Evolutionary conservation across 495 filamentous ascomycete species (phyloP).

Genomic region (Podospora tetraspora): DNA sequence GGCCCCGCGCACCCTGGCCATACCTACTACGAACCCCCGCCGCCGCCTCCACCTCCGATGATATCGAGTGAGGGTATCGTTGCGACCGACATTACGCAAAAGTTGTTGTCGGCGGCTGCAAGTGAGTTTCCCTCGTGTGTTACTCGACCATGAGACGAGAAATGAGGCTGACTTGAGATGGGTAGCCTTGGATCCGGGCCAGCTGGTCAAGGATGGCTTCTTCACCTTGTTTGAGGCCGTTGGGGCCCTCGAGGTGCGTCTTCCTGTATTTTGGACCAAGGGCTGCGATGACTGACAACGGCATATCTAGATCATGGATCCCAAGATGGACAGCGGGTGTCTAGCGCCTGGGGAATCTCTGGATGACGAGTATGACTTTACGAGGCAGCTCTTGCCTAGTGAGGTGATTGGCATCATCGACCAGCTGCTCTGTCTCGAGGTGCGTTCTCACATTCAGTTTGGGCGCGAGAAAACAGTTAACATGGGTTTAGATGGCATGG

Average conservation of each 20-base stretch:
- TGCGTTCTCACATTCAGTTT: constrained; percentile 31
- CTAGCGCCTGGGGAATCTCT: constrained; percentile 69
- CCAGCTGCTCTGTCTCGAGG: constrained; percentile 84
- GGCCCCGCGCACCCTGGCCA: constrained; percentile 2
- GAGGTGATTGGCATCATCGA: constrained; percentile 93
- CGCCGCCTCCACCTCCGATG: constrained; percentile 29
- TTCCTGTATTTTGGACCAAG: neutral
- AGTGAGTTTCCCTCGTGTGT: constrained; percentile 43
- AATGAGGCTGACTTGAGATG: constrained; percentile 15
- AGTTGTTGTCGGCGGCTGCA: constrained; percentile 64
- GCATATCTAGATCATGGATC: constrained; percentile 79
- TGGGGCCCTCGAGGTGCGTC: constrained; percentile 81
- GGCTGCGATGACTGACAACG: neutral
- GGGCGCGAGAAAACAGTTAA: neutral
- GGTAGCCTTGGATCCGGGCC: constrained; percentile 67
- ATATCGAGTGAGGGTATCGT: constrained; percentile 46
- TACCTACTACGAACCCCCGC: constrained; percentile 16
- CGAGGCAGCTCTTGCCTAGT: constrained; percentile 60
- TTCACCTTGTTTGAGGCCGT: constrained; percentile 95
- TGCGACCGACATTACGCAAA: constrained; percentile 69
- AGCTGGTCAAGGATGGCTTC: constrained; percentile 87
- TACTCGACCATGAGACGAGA: no score
- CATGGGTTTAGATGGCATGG: constrained; percentile 77
- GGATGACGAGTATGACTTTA: constrained; percentile 80
- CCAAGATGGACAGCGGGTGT: constrained; percentile 95